phyloP scores from a whole-genome alignment of 2,329 filamentous ascomycete species.

The Fusarium sp. region DNA sequence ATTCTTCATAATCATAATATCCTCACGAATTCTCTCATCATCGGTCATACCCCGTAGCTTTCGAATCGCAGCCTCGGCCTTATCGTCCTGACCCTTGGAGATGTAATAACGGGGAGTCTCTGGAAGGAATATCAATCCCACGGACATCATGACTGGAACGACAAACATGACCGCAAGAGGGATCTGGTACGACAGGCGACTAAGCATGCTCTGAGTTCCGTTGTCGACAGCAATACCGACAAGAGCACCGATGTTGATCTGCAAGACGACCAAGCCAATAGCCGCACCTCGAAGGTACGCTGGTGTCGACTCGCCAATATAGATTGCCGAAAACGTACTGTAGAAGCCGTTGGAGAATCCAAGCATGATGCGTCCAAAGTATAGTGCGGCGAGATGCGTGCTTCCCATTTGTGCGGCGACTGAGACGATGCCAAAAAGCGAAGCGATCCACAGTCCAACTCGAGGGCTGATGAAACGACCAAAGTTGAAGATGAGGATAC shows the following conservation, averaged over 20 bases:
- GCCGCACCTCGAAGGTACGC: neutral
- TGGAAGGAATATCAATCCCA: neutral
- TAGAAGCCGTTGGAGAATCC: neutral
- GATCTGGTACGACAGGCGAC: neutral
- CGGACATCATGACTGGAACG: neutral
- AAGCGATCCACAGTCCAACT: neutral
- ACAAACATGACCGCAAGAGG: neutral
- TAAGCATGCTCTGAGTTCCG: neutral
- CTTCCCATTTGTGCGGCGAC: neutral
- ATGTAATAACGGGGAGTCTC: neutral
- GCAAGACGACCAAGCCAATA: neutral
- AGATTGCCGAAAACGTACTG: neutral
- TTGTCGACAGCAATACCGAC: neutral
- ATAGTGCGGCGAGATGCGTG: neutral
- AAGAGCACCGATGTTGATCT: neutral
- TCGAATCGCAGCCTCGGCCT: neutral
- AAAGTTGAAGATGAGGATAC: neutral
- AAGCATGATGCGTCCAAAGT: neutral
- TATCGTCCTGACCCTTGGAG: neutral
- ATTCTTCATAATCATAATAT: neutral
- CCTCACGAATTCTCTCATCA: neutral
- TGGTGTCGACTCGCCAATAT: neutral
- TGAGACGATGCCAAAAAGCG: neutral
- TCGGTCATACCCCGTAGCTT: neutral
- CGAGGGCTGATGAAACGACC: neutral